Conservation (phyloP, 495 filamentous ascomycete genomes). For the Penicillium lagena region DNA sequence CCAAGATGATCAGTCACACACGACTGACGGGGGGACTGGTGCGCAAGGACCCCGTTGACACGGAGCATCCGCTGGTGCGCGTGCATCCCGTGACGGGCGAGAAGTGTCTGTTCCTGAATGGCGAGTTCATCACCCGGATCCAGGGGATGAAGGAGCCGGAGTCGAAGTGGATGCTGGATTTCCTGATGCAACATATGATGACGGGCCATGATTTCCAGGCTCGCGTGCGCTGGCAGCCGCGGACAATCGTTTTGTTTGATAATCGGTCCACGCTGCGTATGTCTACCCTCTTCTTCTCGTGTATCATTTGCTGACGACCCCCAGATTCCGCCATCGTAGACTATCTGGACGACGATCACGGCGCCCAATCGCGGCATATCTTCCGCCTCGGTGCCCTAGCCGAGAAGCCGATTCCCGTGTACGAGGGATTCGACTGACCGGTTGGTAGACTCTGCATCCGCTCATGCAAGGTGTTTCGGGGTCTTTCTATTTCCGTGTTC, state of each 20-base stretch:
- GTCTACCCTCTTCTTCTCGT: conserved; percentile 11
- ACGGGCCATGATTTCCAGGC: conserved; percentile 82
- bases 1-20: conserved; percentile 66
- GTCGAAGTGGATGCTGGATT: conserved; percentile 61
- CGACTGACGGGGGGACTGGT: conserved; percentile 55
- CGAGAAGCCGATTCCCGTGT: conserved; percentile 46
- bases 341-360: conserved; percentile 42
- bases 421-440: conserved; percentile 29
- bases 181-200: conserved; percentile 81
- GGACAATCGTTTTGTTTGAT: conserved; percentile 87
- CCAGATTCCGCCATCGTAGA: conserved; percentile 49
- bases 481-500: conserved; percentile 3
- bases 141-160: conserved; percentile 62
- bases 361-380: conserved; percentile 42
- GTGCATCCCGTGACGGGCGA: conserved; percentile 72
- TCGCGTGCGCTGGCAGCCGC: conserved; percentile 75
- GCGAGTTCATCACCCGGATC: conserved; percentile 73
- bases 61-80: conserved; percentile 67
- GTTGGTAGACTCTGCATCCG: no score
- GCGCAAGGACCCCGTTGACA: conserved; percentile 62
- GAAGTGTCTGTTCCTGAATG: conserved; percentile 76
- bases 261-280: conserved; percentile 51
- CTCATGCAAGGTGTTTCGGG: conserved; percentile 7
- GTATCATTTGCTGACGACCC: conserved; percentile 2
- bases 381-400: conserved; percentile 47